Evolutionary conservation across 306 rosid genomes (phyloP).

Genomic region (Rubus idaeus): DNA sequence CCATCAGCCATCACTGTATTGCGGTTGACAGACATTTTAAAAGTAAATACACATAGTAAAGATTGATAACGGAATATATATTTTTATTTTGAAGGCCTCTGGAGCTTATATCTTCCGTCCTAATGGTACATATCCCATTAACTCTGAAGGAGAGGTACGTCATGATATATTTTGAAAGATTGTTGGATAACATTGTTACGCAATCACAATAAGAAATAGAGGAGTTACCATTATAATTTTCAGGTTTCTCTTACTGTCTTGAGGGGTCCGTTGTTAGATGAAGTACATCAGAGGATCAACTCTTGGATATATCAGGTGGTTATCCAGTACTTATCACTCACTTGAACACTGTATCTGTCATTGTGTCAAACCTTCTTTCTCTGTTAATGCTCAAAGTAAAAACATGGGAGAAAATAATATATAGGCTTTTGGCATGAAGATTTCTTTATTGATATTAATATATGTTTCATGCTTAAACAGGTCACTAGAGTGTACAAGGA

Average conservation of each 20-base stretch:
- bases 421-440: neutral
- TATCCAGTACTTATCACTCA: conserved; percentile 3
- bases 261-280: conserved; percentile 44
- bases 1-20: neutral
- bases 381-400: neutral
- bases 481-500: conserved; percentile 47
- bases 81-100: conserved; percentile 26
- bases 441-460: neutral
- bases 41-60: neutral
- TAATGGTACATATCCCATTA: conserved; percentile 30
- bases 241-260: conserved; percentile 38
- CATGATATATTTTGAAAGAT: neutral
- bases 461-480: conserved; percentile 19
- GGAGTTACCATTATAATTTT: conserved; percentile 4
- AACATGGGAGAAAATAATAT: neutral
- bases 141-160: conserved; percentile 26
- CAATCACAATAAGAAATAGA: neutral
- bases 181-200: neutral
- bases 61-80: neutral
- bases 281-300: conserved; percentile 41
- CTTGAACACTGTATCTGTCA: neutral
- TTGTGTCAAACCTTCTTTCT: neutral
- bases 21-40: neutral
- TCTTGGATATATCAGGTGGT: conserved; percentile 47
- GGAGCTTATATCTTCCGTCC: conserved; percentile 48